These are phyloP conservation scores for Nymphaea colorata DNA, from an alignment of 164 flowering plant genomes.

Conservation along the genomic window DNA sequence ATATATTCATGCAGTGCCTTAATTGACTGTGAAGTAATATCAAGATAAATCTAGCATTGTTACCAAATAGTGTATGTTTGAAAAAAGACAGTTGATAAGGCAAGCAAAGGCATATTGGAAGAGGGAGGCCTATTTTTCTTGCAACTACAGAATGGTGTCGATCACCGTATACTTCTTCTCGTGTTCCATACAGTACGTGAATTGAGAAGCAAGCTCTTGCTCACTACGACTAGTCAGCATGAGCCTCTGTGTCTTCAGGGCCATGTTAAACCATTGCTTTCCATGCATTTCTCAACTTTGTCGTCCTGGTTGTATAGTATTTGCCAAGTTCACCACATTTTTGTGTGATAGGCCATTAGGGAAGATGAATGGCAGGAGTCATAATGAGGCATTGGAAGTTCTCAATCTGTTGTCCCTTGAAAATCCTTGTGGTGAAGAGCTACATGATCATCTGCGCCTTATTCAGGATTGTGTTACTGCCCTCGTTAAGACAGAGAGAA, in stretches of 20 bases:
- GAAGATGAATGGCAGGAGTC: constrained; percentile 1
- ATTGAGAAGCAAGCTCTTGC: background rate
- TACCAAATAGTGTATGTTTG: too few species aligned
- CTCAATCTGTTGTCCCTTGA: constrained; percentile 22
- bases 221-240: background rate
- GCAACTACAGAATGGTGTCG: too few species aligned
- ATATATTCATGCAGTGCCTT: too few species aligned
- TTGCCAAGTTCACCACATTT: background rate
- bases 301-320: background rate
- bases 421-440: background rate
- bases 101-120: too few species aligned
- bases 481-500: constrained; percentile 12
- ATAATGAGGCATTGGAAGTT: constrained; percentile 23
- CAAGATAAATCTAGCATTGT: too few species aligned
- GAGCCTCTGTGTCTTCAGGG: background rate
- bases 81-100: too few species aligned
- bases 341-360: background rate
- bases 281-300: background rate
- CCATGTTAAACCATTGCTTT: background rate
- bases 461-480: constrained; percentile 20
- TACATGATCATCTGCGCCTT: constrained; percentile 35
- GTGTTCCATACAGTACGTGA: too few species aligned
- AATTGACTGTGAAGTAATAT: too few species aligned
- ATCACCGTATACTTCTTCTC: too few species aligned
- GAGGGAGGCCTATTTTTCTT: too few species aligned